phyloP scores from a whole-genome alignment of 2,329 filamentous ascomycete species.

The Raffaelea arxii region DNA sequence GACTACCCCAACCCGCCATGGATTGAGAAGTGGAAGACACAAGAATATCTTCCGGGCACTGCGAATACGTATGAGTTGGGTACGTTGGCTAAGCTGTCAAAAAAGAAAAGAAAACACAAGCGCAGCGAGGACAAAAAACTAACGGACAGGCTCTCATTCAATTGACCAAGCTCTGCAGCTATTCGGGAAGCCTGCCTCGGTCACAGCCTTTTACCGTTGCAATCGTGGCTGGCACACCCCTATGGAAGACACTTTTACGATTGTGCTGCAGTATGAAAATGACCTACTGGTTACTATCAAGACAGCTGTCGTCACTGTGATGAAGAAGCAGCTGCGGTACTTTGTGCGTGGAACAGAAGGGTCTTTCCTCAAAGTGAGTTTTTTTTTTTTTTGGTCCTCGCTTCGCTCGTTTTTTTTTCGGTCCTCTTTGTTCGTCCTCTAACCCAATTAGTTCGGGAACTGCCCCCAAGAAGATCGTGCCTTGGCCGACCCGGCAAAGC shows the following conservation, averaged over 20 bases:
- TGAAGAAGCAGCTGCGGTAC: slow-evolving; percentile 49
- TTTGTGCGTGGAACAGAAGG: slow-evolving; percentile 54
- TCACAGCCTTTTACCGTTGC: slow-evolving; percentile 48
- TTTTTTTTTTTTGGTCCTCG: neutral
- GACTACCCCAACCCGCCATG: slow-evolving; percentile 38
- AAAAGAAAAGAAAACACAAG: too few relatives aligned
- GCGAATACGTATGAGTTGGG: slow-evolving; percentile 29
- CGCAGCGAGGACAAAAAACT: too few relatives aligned
- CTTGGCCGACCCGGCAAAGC: slow-evolving; percentile 8
- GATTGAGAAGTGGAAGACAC: slow-evolving; percentile 20
- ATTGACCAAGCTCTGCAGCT: slow-evolving; percentile 50
- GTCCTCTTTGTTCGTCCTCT: too few relatives aligned
- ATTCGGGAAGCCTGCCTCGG: slow-evolving; percentile 46
- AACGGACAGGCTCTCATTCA: slow-evolving; percentile 41
- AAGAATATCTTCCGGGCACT: slow-evolving; percentile 22
- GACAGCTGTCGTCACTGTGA: slow-evolving; percentile 46
- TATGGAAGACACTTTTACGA: slow-evolving; percentile 38
- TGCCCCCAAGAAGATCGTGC: slow-evolving; percentile 25
- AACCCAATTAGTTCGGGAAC: slow-evolving; percentile 11
- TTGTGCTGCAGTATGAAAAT: slow-evolving; percentile 46
- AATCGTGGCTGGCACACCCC: slow-evolving; percentile 31
- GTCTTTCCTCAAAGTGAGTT: slow-evolving; percentile 26
- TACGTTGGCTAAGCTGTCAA: neutral
- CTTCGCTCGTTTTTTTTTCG: too few relatives aligned
- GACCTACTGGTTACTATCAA: slow-evolving; percentile 47